phyloP scores from a whole-genome alignment of 345 rosid genomes.

The Raphanus raphanistrum region DNA sequence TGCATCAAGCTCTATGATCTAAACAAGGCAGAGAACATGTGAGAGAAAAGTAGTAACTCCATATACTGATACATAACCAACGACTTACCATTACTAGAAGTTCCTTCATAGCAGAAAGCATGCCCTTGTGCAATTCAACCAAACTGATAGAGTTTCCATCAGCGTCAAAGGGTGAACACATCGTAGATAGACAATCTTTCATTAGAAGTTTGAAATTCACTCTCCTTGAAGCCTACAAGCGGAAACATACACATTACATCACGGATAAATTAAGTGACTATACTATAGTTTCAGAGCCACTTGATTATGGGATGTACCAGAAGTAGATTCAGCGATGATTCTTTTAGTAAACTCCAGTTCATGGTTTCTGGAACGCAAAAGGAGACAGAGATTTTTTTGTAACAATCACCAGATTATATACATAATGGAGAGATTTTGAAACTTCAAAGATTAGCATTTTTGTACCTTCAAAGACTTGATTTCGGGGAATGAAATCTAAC shows the following conservation, averaged over 20 bases:
- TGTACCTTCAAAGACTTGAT: conserved; percentile 53
- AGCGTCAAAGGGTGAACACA: conserved; percentile 48
- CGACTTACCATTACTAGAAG: conserved; percentile 56
- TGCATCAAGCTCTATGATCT: conserved; percentile 84
- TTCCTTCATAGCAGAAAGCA: conserved; percentile 57
- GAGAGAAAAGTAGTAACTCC: conserved; percentile 18
- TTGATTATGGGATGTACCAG: conserved; percentile 50
- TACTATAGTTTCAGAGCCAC: background rate
- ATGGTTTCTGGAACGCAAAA: conserved; percentile 56
- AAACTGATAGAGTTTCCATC: conserved; percentile 45
- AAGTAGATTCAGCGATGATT: conserved; percentile 64
- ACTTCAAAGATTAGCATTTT: too few relatives aligned
- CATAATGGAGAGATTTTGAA: too few relatives aligned
- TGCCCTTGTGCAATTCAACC: conserved; percentile 49
- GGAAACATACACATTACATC: background rate
- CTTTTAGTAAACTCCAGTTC: conserved; percentile 71
- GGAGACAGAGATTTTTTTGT: conserved; percentile 1
- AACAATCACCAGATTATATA: background rate
- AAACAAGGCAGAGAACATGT: conserved; percentile 16
- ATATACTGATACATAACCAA: background rate
- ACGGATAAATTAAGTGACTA: background rate
- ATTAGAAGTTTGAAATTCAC: conserved; percentile 62
- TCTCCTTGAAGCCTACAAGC: conserved; percentile 70
- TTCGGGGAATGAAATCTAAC: conserved; percentile 60
- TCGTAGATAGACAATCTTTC: conserved; percentile 61